Base-by-base conservation (phyloP, 192 early-diverging fungal species). In the Chytriomyces sp. region DNA sequence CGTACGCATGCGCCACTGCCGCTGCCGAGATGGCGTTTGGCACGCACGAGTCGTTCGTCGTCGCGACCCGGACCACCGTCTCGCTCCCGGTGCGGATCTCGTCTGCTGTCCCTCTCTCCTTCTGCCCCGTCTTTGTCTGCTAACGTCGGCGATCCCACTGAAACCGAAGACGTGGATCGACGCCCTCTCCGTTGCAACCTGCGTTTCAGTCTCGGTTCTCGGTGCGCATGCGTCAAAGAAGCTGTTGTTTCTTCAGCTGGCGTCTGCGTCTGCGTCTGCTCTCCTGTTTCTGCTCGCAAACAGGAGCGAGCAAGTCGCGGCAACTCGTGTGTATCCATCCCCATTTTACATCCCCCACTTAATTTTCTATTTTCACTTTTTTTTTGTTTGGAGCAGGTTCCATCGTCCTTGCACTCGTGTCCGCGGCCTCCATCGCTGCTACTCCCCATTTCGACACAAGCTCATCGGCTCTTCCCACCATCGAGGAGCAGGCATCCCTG, bases 61-160 rank as follows among this genome's bases (percentile, higher is more conserved):
- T 55, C 26, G 52, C 55, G 12, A 68, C 65, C n/a, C 41, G 63
- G n/a, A 65, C 39, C 10, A 65, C 63, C 28, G 30, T 55, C 4
- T 19, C 52, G n/a, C 52, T 68, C 0, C 65, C 52, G 44, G 36
- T 49, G 22, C 3, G 1, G 1, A 49, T n/a, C 10, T 49, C 41
- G 2, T 49, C 44, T 49, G 22, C 14, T 3, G 44, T 22, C 14
- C 22, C 44, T n/a, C 44, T 2, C 22, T 49, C 14, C 22, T 49
- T 3, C 44, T 14, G 22, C 44, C 22, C 22, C 22, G 14, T 0
- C 2, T 49, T 14, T 49, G 14, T 22, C 44, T 49, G 17, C 41
- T 49, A 14, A 49, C 22, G 44, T 49, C 44, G 44, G 17, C 14
- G 14, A 14, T 2, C 44, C 22, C 44, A 22, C 22, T n/a, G n/a